These are phyloP conservation scores for Lactarius hengduanensis DNA, from an alignment of 768 basidiomycete genomes.

Conservation along the genomic window DNA sequence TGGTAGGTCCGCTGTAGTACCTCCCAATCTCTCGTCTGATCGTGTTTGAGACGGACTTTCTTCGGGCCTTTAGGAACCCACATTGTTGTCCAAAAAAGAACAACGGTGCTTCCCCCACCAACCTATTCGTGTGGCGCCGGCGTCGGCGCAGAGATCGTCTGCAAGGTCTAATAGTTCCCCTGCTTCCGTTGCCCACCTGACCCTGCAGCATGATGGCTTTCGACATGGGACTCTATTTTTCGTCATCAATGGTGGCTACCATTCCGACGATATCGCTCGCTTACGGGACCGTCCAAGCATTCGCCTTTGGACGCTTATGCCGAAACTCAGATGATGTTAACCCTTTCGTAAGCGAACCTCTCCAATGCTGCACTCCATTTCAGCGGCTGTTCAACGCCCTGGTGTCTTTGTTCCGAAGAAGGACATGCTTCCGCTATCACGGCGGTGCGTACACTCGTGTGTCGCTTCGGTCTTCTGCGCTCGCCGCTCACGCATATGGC, in stretches of 20 bases:
- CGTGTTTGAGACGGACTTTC: constrained; percentile 14
- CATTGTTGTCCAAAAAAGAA: not conserved
- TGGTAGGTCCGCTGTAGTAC: not conserved
- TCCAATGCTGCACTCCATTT: constrained; percentile 2
- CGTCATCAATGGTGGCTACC: constrained; percentile 4
- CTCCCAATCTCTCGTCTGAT: constrained; percentile 8
- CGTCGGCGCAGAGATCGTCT: not conserved
- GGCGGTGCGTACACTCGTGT: not conserved
- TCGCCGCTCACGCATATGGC: constrained; percentile 14
- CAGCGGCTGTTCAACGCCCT: constrained; percentile 6
- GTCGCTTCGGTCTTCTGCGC: constrained; percentile 5
- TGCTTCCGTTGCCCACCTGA: not conserved
- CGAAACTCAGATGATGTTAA: constrained; percentile 7
- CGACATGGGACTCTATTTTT: not conserved
- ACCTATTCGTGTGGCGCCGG: constrained; percentile 19
- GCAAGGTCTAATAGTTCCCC: not conserved
- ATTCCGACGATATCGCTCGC: constrained; percentile 16
- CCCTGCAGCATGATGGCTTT: not conserved
- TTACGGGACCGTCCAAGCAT: constrained; percentile 1
- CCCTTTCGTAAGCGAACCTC: not conserved
- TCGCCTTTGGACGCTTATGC: not conserved
- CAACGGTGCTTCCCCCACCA: constrained; percentile 2
- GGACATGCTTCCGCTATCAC: not conserved
- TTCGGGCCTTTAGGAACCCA: constrained; percentile 11
- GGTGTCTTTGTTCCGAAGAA: constrained; percentile 13